A percentile compares a stretch with the other conserved stretches of the same genome.
Conservation (phyloP, 352 stramenopile species). For the Phytophthora pistaciae region DNA sequence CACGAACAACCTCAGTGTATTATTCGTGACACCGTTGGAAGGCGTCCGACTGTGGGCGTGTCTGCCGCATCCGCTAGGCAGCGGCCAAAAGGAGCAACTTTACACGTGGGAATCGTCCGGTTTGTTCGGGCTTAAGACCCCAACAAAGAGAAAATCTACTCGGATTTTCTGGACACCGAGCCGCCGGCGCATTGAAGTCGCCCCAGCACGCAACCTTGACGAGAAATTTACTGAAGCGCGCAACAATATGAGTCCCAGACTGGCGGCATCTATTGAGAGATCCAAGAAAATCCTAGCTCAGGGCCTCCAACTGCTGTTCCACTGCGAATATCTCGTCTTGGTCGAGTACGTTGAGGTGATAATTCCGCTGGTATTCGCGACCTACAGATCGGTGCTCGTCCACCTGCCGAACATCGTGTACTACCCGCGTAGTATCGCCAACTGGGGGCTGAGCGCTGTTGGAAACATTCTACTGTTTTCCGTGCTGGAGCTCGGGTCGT, state of each 20-base stretch:
- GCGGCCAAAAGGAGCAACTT: not conserved
- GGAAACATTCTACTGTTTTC: not conserved
- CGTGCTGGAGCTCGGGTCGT: not conserved
- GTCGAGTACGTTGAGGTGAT: not conserved
- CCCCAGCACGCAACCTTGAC: not conserved
- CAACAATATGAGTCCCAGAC: not conserved
- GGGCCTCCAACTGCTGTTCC: not conserved
- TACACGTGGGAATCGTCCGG: not conserved
- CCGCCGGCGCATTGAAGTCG: not conserved
- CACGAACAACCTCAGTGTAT: not conserved
- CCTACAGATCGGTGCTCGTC: not conserved
- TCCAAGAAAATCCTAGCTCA: not conserved
- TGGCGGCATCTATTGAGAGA: not conserved
- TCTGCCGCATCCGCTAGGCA: not conserved
- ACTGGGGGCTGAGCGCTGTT: not conserved
- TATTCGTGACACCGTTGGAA: not conserved
- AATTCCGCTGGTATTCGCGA: not conserved
- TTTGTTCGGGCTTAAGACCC: not conserved
- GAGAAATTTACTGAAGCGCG: not conserved
- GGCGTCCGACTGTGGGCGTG: conserved; percentile 1
- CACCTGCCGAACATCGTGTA: not conserved
- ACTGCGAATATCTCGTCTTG: conserved; percentile 4
- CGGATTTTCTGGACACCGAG: not conserved
- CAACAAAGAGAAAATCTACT: not conserved
- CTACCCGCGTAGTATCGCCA: not conserved